Conservation (phyloP, 768 basidiomycete species). For the Tephrocybe sp. region DNA sequence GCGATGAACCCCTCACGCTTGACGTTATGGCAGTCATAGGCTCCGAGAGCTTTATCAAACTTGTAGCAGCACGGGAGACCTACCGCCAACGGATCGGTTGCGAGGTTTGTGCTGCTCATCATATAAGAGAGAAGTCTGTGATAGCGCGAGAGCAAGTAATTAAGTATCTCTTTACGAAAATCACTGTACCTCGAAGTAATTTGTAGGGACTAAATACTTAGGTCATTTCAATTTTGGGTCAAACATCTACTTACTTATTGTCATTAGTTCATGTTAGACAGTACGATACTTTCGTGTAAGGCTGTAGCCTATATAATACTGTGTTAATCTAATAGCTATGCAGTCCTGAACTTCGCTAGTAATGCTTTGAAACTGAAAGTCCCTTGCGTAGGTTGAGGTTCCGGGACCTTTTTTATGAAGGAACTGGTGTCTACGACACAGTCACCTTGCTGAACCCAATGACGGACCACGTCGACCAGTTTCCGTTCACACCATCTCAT, state of each 20-base stretch:
- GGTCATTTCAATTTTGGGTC: too few relatives aligned
- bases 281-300: neutral
- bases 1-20: slow-evolving; percentile 29
- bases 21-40: slow-evolving; percentile 30
- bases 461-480: slow-evolving; percentile 44
- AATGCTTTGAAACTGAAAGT: slow-evolving; percentile 6
- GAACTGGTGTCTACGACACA: slow-evolving; percentile 19
- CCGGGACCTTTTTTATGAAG: slow-evolving; percentile 29
- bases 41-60: slow-evolving; percentile 29
- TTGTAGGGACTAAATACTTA: too few relatives aligned
- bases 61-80: slow-evolving; percentile 29
- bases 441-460: slow-evolving; percentile 31
- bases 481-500: slow-evolving; percentile 60
- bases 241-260: neutral
- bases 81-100: slow-evolving; percentile 27
- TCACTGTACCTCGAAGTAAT: neutral
- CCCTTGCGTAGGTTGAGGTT: slow-evolving; percentile 9
- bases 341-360: slow-evolving; percentile 3
- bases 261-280: neutral
- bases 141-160: slow-evolving; percentile 8
- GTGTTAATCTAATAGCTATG: neutral
- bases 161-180: slow-evolving; percentile 1
- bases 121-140: neutral
- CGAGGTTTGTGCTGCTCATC: slow-evolving; percentile 1
- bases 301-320: neutral